These are phyloP conservation scores for Zymoseptoria brevis DNA, from an alignment of 2,329 filamentous ascomycete genomes.

Conservation along the genomic window DNA sequence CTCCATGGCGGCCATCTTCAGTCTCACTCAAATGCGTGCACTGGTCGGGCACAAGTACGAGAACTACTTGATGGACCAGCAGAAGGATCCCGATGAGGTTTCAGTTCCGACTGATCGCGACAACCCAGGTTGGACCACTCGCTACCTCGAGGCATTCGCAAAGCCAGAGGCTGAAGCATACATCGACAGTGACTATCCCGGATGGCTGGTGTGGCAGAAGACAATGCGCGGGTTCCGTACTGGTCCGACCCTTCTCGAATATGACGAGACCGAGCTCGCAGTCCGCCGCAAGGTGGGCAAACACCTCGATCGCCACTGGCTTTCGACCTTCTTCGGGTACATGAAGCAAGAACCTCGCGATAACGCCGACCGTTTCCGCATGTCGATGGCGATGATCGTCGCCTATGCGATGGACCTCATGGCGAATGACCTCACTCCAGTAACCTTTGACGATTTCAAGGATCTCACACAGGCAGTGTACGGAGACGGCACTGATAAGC, in stretches of 20 bases:
- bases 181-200: constrained; percentile 83
- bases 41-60: constrained; percentile 79
- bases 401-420: constrained; percentile 88
- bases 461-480: constrained; percentile 70
- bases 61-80: constrained; percentile 75
- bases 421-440: constrained; percentile 66
- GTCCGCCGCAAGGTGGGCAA: constrained; percentile 72
- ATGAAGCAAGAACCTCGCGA: constrained; percentile 95
- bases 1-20: constrained; percentile 67
- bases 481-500: constrained; percentile 90
- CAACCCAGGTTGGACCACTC: constrained; percentile 68
- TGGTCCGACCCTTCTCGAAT: constrained; percentile 61
- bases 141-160: constrained; percentile 70
- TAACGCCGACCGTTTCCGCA: constrained; percentile 74
- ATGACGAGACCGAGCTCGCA: constrained; percentile 70
- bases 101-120: constrained; percentile 64
- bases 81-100: constrained; percentile 69
- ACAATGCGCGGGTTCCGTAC: constrained; percentile 72
- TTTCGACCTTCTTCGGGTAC: constrained; percentile 79
- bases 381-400: constrained; percentile 77
- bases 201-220: constrained; percentile 94
- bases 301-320: constrained; percentile 75
- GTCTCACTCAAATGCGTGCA: constrained; percentile 78
- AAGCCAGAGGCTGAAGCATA: constrained; percentile 76
- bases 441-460: constrained; percentile 81